Evolutionary conservation across 306 rosid genomes (phyloP), one percentile per base, ranked within the genome.

Genomic region (Pyrus communis): DNA sequence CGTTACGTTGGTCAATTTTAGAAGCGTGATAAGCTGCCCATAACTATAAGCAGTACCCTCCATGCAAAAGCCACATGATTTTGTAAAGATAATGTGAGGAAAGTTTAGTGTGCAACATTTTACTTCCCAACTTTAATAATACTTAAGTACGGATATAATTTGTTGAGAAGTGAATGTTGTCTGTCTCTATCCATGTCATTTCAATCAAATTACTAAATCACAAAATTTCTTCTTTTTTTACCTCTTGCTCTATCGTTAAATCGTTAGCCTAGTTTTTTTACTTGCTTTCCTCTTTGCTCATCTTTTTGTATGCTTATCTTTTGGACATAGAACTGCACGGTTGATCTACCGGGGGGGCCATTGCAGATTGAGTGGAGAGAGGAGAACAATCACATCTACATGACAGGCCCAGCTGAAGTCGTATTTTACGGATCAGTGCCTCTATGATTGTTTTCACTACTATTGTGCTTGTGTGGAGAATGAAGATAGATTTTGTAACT

Each of bases 311-410:
- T 38, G 42, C 42, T 43, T 43, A 17, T 46, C 22, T 5, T 62
- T 13, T 72, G 76, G 78, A 65, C 67, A 38, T 82, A 94, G 99
- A 84, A 80, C 76, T 95, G 97, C 90, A 90, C 80, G 33, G 99
- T 95, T 69, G 99, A 95, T 85, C 84, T 95, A 23, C 97, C 99
- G 2, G 97, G 97, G 75, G 99, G 99, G 70, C 97, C 99, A 27
- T 84, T 95, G 84, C 91, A 88, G 82, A 92, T 95, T 28, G 99
- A 92, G 76, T 95, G 99, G 99, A 90, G 85, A 72, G 92, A 87
- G 78, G 86, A 92, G 76, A 91, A 92, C 81, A 95, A 95, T 81
- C 97, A 87, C 62, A 77, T 90, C 18, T 92, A 95, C 81, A 90
- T 90, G 96, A 88, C 97, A 5, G 99, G 99, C 77, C 87, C 99